Conservation (phyloP, 805 yeast genomes). For the Candida boidinii region DNA sequence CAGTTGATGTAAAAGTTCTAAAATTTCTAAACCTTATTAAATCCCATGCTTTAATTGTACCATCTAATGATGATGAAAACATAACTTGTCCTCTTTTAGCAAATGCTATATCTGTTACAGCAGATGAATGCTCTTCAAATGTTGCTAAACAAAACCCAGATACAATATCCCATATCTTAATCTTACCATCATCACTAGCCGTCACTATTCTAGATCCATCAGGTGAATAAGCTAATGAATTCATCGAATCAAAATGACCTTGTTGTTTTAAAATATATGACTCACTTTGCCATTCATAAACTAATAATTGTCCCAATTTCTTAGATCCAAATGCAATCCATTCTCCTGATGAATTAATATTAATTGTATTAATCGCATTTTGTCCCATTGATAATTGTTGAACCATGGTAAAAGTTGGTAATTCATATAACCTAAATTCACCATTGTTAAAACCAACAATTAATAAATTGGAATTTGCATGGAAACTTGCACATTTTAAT, state of each 20-base stretch:
- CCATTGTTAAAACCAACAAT: slow-evolving; percentile 88
- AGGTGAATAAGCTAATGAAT: slow-evolving; percentile 79
- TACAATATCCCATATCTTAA: slow-evolving; percentile 90
- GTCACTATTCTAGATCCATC: slow-evolving; percentile 91
- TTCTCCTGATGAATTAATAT: slow-evolving; percentile 79
- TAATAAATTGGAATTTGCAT: slow-evolving; percentile 58
- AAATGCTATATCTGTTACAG: slow-evolving; percentile 82
- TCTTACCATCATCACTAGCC: slow-evolving; percentile 94
- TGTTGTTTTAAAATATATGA: slow-evolving; percentile 92
- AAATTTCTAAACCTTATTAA: slow-evolving; percentile 86
- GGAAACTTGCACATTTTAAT: slow-evolving; percentile 79
- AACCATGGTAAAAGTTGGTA: slow-evolving; percentile 69
- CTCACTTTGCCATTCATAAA: slow-evolving; percentile 98
- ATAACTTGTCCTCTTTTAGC: slow-evolving; percentile 86
- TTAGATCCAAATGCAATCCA: slow-evolving; percentile 96
- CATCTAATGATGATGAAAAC: slow-evolving; percentile 88
- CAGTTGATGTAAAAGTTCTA: slow-evolving; percentile 88
- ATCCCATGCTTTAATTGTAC: slow-evolving; percentile 98
- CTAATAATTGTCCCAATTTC: slow-evolving; percentile 84
- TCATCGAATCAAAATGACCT: slow-evolving; percentile 91
- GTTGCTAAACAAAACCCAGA: slow-evolving; percentile 93
- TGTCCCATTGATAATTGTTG: slow-evolving; percentile 92
- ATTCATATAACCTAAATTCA: slow-evolving; percentile 82
- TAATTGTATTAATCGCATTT: slow-evolving; percentile 75
- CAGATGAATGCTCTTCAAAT: slow-evolving; percentile 81